Conservation (phyloP, 257 asterid genomes). For the Nicotiana noctiflora region DNA sequence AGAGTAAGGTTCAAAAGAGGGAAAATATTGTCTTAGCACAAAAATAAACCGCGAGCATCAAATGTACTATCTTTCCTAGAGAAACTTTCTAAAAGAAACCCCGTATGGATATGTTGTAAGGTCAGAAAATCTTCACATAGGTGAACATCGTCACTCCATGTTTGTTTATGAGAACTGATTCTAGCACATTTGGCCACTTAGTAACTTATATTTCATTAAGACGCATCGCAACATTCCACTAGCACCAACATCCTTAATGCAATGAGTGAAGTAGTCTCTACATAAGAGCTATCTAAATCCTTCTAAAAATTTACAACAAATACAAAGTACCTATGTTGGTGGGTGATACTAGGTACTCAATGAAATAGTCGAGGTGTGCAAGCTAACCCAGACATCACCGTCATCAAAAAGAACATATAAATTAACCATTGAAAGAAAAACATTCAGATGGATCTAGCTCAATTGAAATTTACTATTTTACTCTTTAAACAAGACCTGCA, state of each 20-base stretch:
- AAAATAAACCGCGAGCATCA: neutral
- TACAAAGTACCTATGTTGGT: too few relatives aligned
- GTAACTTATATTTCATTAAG: neutral
- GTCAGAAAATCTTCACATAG: neutral
- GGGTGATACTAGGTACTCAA: too few relatives aligned
- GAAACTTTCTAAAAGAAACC: neutral
- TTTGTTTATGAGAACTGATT: neutral
- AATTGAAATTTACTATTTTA: neutral
- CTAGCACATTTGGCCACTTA: neutral
- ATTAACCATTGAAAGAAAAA: neutral
- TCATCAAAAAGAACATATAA: too few relatives aligned
- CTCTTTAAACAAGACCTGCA: conserved; percentile 52
- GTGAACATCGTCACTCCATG: neutral
- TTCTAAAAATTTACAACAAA: neutral
- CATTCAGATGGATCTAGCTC: neutral
- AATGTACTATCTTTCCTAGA: neutral
- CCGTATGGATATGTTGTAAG: neutral
- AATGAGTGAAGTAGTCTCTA: neutral
- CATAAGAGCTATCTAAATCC: neutral
- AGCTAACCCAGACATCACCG: too few relatives aligned
- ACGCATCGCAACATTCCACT: neutral
- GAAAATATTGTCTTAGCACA: neutral
- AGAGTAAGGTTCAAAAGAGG: neutral
- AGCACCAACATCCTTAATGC: neutral
- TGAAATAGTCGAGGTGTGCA: too few relatives aligned